Evolutionary conservation across 345 rosid genomes (phyloP).

Genomic region (Raphanus sativus): DNA sequence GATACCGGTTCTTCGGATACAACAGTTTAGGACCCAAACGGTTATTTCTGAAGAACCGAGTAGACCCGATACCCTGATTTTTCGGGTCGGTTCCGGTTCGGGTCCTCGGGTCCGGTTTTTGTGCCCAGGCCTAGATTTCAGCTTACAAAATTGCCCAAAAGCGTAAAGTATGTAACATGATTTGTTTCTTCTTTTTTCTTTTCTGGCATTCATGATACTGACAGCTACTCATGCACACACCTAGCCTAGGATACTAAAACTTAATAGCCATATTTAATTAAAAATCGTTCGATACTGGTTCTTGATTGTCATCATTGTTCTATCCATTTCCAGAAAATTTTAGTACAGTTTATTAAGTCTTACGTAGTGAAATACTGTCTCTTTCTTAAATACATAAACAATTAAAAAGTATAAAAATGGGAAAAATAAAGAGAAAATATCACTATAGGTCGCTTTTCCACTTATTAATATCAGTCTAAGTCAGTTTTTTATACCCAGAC

Average conservation of each 20-base stretch:
- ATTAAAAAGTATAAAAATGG: not conserved
- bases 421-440: no score
- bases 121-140: no score
- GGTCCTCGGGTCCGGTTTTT: no score
- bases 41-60: no score
- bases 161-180: conserved; percentile 7
- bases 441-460: no score
- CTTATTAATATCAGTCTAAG: no score
- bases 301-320: conserved; percentile 28
- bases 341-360: not conserved
- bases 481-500: no score
- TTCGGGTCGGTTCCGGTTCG: no score
- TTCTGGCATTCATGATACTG: conserved; percentile 36
- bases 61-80: no score
- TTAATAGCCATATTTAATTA: conserved; percentile 6
- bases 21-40: no score
- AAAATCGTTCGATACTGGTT: conserved; percentile 25
- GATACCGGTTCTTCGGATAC: no score
- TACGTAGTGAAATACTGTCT: conserved; percentile 7
- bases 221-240: conserved; percentile 36
- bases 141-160: not conserved
- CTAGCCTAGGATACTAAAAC: conserved; percentile 37
- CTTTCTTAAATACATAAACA: not conserved
- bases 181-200: not conserved
- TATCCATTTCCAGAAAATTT: conserved; percentile 28